phyloP scores from a whole-genome alignment of 1,284 basidiomycete genomes.

The Heliocybe sulcata region DNA sequence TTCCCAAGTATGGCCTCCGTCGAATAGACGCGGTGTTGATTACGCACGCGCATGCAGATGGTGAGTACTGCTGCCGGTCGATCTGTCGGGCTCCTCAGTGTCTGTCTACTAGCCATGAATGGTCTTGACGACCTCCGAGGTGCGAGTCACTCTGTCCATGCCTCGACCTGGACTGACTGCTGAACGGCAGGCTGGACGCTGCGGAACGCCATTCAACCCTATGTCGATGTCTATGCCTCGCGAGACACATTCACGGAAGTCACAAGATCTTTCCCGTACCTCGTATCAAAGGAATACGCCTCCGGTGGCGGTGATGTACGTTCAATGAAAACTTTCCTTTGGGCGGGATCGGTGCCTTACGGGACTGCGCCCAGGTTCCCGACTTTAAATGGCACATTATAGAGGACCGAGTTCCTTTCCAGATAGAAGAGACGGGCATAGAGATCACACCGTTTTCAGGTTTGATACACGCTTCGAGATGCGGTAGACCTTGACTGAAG shows the following conservation, averaged over 20 bases:
- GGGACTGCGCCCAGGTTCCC: conserved; percentile 44
- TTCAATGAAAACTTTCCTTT: conserved; percentile 8
- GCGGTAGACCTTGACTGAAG: neutral
- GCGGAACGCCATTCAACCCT: conserved; percentile 51
- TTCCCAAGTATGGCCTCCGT: conserved; percentile 67
- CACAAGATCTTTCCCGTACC: conserved; percentile 67
- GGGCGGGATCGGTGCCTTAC: conserved; percentile 2
- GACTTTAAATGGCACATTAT: conserved; percentile 78
- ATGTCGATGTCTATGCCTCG: conserved; percentile 71
- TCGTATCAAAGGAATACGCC: conserved; percentile 66
- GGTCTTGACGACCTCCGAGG: conserved; percentile 78
- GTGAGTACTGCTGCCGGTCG: conserved; percentile 27
- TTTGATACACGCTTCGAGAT: conserved; percentile 22
- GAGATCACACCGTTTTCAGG: conserved; percentile 61
- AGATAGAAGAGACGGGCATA: conserved; percentile 57
- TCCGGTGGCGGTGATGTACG: conserved; percentile 74
- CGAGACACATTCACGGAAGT: conserved; percentile 58
- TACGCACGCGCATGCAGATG: conserved; percentile 76
- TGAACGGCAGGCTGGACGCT: conserved; percentile 63
- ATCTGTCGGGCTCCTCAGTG: conserved; percentile 7
- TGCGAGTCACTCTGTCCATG: conserved; percentile 19
- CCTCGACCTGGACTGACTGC: conserved; percentile 6
- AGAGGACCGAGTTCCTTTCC: conserved; percentile 53
- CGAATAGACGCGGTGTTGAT: conserved; percentile 74
- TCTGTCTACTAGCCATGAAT: conserved; percentile 60